Evolutionary conservation across 1,139 yeast genomes (phyloP), one percentile per base, ranked within the genome.

Genomic region (Zygoascus hellenicus): DNA sequence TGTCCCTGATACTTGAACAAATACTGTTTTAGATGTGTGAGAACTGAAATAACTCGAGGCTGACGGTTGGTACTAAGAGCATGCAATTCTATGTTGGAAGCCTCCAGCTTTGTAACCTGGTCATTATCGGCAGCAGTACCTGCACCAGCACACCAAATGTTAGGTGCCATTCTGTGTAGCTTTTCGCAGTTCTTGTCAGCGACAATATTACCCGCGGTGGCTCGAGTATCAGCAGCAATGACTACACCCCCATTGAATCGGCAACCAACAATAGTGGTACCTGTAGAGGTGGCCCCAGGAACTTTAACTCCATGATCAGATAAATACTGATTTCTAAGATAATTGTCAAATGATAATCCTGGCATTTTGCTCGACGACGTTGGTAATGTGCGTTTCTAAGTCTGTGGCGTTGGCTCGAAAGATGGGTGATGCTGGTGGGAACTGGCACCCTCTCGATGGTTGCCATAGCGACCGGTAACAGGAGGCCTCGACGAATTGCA

Each of bases 51-150:
- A 41, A 92, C 98, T 58, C 98, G 76, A 35, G 98, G 97, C 57
- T 81, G 79, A 58, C 97, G 80, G 55, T 81, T 81, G 45, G 92
- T 82, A 57, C 84, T 80, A 67, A 89, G 72, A 15, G 94, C 75
- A 67, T 90, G 98, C 55, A 92, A 72, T 67, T 92, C 98, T 57
- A 92, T 73, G 65, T 90, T 90, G 43, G 96, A 87, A 29, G 90
- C 81, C 59, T 89, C 89, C 63, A 92, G 75, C 67, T 88, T 96
- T 5, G 98, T 92, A 28, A 87, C 96, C 86, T 85, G 84, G 65
- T 92, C 97, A 9, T 97, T 92, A 65, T 92, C 98, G n/a, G 98
- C 98, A 40, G 98, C 98, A 15, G 98, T 92, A 66, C 98, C 98
- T 3, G 98, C 98, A 60, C 98, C 98, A 47, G 97, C 97, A 79